Evolutionary conservation across 2,329 filamentous ascomycete species (phyloP), one percentile per base, ranked within the genome.

Genomic region (Remersonia thermophila): DNA sequence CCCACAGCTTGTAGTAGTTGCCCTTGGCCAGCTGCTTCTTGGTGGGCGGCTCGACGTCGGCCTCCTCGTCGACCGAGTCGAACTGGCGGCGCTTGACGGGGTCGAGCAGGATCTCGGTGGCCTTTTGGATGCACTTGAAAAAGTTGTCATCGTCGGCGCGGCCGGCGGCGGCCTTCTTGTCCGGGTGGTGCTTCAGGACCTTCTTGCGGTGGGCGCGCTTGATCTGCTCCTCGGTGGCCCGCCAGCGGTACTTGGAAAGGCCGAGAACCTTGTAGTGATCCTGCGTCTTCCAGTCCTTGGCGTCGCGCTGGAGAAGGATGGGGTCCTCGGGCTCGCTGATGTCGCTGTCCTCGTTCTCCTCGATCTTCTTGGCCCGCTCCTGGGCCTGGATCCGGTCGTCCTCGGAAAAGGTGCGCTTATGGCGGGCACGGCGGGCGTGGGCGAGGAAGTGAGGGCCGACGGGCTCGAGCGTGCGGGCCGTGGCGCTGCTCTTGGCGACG

Each of bases 61-160:
- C 91, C 50, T 76, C 78, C 63, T 95, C 87, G 55, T 98, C 91
- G 43, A 96, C 87, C 2, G 85, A 94, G 63, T 98, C 91, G 65
- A 82, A 98, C 65, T 98, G 91, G 40, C 87, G 80, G 44, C 91
- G 83, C 67, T 85, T 93, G 59, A 79, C 71, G 35, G 91, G 91
- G 66, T 98, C 91, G 37, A 85, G 74, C 13, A 98, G 81, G 35
- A 96, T 73, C 55, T 98, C 91, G 52, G 82, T 89, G 39, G 91
- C 91, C 64, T 95, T 95, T 61, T 98, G 93, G 61, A 98, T 98
- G 64, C 93, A 98, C 74, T 98, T 98, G 81, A 98, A 98, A 72
- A 98, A 98, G 60, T 83, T 84, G 62, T 98, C 91, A 62, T 95
- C 89, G 54, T 96, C 87, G 50, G 76, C 73, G 52, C 76, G 73